Percentiles rank a stretch among this genome's conserved stretches.
These are phyloP conservation scores for Synura sp. DNA, from an alignment of 352 stramenopile species.

Conservation along the genomic window DNA sequence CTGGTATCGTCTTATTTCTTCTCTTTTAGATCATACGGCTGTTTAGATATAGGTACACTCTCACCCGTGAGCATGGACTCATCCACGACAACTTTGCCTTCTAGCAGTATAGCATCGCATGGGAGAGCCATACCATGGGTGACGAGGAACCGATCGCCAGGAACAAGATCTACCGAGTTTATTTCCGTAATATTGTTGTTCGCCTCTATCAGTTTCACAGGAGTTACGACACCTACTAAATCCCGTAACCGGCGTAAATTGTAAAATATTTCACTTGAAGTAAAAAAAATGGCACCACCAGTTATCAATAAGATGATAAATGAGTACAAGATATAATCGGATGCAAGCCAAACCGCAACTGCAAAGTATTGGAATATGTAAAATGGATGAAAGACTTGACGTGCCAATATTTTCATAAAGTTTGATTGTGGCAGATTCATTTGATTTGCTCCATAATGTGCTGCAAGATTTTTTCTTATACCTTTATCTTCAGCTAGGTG, in stretches of 20 bases:
- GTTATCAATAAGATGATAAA: neutral
- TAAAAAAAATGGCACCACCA: neutral
- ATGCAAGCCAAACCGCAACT: neutral
- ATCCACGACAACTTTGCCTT: conserved; percentile 16
- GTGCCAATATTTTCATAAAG: neutral
- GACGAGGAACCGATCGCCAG: neutral
- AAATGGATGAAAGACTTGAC: neutral
- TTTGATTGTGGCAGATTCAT: conserved; percentile 3
- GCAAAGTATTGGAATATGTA: conserved; percentile 40
- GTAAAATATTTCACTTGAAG: neutral
- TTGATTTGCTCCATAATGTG: conserved; percentile 3
- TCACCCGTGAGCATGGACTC: conserved; percentile 34
- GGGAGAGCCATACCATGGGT: neutral
- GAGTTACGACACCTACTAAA: neutral
- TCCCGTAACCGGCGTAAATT: neutral
- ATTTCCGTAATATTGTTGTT: too few relatives aligned
- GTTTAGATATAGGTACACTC: neutral
- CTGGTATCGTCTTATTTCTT: too few relatives aligned
- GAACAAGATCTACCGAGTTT: neutral
- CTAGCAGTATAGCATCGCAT: conserved; percentile 14
- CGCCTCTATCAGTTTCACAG: neutral
- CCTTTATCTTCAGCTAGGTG: too few relatives aligned
- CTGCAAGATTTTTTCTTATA: too few relatives aligned
- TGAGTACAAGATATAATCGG: conserved; percentile 16
- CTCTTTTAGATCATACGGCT: too few relatives aligned